phyloP scores from a whole-genome alignment of 108 stramenopile genomes.

The Conticribra guillardii region DNA sequence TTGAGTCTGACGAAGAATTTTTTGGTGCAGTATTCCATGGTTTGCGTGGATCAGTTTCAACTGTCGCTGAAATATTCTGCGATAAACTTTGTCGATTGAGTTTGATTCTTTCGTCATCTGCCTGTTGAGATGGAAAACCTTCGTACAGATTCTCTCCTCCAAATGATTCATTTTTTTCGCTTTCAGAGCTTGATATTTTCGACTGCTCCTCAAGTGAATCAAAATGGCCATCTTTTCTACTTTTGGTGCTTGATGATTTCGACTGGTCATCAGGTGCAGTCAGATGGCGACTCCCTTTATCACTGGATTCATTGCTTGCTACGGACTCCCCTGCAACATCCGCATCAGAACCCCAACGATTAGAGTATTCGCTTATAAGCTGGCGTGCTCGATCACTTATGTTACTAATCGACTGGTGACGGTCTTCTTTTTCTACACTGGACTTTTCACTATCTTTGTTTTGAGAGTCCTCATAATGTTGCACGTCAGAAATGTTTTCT shows the following conservation, averaged over 20 bases:
- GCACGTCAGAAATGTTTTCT: no score
- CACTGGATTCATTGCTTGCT: no score
- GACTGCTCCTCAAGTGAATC: no score
- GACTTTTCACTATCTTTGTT: no score
- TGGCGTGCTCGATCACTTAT: background rate
- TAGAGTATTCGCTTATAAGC: background rate
- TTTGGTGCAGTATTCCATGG: slow-evolving; percentile 35
- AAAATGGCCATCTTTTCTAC: no score
- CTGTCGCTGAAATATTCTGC: slow-evolving; percentile 2
- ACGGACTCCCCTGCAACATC: no score
- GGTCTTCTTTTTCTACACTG: no score
- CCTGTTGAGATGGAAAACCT: slow-evolving; percentile 23
- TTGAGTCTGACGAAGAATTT: background rate
- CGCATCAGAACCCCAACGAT: background rate
- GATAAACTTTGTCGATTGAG: background rate
- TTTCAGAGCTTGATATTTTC: background rate
- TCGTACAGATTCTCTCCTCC: slow-evolving; percentile 30
- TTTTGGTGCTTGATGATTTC: background rate
- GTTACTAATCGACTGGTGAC: background rate
- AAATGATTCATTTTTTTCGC: slow-evolving; percentile 17
- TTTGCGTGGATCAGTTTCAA: slow-evolving; percentile 31
- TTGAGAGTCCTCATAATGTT: background rate
- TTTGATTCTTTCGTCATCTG: slow-evolving; percentile 1
- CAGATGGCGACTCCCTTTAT: no score
- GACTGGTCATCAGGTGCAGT: background rate